Conservation (phyloP, 2,329 filamentous ascomycete genomes). For the Aspergillus quadricinctus region DNA sequence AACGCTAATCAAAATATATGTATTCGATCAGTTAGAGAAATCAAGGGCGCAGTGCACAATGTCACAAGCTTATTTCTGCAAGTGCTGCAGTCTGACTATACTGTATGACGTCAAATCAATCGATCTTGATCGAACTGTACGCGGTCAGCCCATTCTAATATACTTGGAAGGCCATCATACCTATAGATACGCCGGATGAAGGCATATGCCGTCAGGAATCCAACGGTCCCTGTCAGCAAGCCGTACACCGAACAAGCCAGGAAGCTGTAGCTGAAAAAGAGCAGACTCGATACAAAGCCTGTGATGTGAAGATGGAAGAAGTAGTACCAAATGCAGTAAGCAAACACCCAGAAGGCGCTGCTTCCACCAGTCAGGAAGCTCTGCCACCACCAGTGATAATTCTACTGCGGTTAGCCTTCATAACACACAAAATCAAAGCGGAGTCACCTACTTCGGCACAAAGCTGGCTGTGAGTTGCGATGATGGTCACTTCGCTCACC, state of each 20-base stretch:
- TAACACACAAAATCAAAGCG: background rate
- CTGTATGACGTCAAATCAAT: conserved; percentile 13
- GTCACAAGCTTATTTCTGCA: background rate
- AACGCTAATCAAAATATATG: background rate
- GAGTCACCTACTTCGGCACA: conserved; percentile 60
- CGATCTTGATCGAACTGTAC: conserved; percentile 33
- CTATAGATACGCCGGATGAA: conserved; percentile 82
- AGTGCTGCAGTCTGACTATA: background rate
- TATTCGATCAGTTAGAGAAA: background rate
- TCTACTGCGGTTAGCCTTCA: conserved; percentile 40
- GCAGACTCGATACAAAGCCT: conserved; percentile 70
- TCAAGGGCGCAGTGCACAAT: background rate
- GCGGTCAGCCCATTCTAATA: conserved; percentile 2
- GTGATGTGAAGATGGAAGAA: conserved; percentile 73
- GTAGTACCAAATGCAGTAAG: conserved; percentile 82
- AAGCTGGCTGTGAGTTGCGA: conserved; percentile 76
- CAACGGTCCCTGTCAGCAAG: conserved; percentile 75
- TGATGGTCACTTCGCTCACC: conserved; percentile 77
- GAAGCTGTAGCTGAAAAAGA: conserved; percentile 83
- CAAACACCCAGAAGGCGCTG: conserved; percentile 75
- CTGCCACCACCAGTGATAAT: conserved; percentile 92
- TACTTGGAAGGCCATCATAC: conserved; percentile 48
- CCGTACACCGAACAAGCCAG: conserved; percentile 79
- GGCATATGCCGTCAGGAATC: conserved; percentile 76
- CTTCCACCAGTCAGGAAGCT: conserved; percentile 75